Percentiles rank a stretch among this genome's conserved stretches.
phyloP scores from a whole-genome alignment of 768 basidiomycete species.

The Imleria badia region DNA sequence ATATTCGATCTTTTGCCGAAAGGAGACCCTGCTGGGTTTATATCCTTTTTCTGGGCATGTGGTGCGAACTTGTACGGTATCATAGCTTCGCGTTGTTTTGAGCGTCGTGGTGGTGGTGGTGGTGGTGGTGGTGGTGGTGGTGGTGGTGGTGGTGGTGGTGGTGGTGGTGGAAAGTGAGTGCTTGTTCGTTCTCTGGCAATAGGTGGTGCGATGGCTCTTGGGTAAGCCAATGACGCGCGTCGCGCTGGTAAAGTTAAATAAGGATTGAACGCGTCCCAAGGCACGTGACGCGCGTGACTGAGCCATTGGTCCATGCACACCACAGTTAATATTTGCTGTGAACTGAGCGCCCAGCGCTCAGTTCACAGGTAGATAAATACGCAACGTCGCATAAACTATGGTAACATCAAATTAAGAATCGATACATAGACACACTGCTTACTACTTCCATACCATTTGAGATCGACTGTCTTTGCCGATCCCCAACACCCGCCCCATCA shows the following conservation, averaged over 20 bases:
- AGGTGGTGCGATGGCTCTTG: not conserved
- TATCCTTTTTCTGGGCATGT: slow-evolving; percentile 11
- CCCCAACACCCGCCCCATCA: not conserved
- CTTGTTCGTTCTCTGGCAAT: not conserved
- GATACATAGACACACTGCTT: not conserved
- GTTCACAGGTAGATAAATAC: not conserved
- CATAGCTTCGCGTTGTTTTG: slow-evolving; percentile 1
- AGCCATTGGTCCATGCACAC: too few species aligned
- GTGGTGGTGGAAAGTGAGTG: not conserved
- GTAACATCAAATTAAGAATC: not conserved
- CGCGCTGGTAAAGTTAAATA: too few species aligned
- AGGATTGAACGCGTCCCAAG: slow-evolving; percentile 5
- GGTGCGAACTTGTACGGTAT: slow-evolving; percentile 20
- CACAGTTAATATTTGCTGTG: too few species aligned
- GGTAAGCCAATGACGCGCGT: not conserved
- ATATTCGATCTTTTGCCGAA: slow-evolving; percentile 14
- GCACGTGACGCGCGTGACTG: slow-evolving; percentile 20
- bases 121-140: not conserved
- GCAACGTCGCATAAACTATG: not conserved
- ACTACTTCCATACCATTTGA: not conserved
- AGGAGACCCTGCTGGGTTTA: not conserved
- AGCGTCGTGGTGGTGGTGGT: not conserved
- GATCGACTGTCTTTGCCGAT: not conserved
- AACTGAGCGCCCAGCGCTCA: not conserved
- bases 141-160: not conserved